Percentiles rank a stretch among this genome's conserved stretches.
Conservation (phyloP, 129 eudicot species). For the Saussurea involucrata region DNA sequence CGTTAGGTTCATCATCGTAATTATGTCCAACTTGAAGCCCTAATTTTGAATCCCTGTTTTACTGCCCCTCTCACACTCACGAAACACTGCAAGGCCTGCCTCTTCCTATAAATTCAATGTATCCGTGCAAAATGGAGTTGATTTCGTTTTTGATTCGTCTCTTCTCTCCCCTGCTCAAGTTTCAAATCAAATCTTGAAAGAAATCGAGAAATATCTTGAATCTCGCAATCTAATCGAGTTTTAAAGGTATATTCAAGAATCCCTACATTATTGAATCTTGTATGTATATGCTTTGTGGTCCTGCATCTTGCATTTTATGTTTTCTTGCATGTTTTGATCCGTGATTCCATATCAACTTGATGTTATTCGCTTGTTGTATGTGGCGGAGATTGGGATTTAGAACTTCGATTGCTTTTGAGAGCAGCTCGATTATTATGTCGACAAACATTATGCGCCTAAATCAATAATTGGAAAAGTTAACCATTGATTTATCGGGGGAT, state of each 20-base stretch:
- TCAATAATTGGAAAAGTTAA: not conserved
- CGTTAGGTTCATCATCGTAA: constrained; percentile 31
- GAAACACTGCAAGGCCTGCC: not conserved
- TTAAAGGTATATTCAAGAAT: constrained; percentile 34
- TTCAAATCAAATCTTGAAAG: constrained; percentile 15
- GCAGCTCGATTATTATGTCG: constrained; percentile 5
- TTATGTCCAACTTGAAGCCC: constrained; percentile 30
- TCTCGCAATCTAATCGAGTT: constrained; percentile 24
- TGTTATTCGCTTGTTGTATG: constrained; percentile 1
- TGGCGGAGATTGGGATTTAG: constrained; percentile 11
- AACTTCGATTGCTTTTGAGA: not conserved
- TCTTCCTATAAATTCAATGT: constrained; percentile 25
- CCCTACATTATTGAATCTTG: constrained; percentile 23
- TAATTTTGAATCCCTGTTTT: not conserved
- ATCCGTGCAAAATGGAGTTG: constrained; percentile 16
- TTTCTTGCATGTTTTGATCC: constrained; percentile 32
- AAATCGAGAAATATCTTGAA: constrained; percentile 8
- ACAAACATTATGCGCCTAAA: not conserved
- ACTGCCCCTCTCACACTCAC: not conserved
- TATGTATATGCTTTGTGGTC: not conserved
- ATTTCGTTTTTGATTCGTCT: constrained; percentile 11
- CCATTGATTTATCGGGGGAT: not conserved
- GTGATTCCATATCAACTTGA: not conserved
- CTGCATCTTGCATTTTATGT: constrained; percentile 20
- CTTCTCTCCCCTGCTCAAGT: not conserved